phyloP scores from a whole-genome alignment of 495 filamentous ascomycete species.

The Penicillium goetzii region DNA sequence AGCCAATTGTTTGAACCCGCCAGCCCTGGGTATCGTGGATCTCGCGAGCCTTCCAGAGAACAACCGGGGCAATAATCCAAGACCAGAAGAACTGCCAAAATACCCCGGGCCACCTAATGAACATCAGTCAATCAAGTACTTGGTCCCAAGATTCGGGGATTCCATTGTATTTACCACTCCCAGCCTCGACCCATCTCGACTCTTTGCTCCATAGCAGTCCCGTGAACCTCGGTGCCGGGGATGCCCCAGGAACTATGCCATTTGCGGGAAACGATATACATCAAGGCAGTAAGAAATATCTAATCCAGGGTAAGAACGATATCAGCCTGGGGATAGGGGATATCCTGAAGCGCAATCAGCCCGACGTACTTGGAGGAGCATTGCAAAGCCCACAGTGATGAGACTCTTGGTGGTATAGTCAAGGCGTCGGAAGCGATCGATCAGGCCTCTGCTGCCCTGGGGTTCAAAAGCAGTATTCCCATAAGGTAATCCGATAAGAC shows the following conservation, averaged over 20 bases:
- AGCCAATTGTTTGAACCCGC: slow-evolving; percentile 65
- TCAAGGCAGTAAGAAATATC: slow-evolving; percentile 37
- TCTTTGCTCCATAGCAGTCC: slow-evolving; percentile 42
- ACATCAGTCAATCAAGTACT: slow-evolving; percentile 17
- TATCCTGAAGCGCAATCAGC: not conserved
- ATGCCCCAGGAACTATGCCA: slow-evolving; percentile 64
- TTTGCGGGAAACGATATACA: slow-evolving; percentile 69
- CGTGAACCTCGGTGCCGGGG: slow-evolving; percentile 44
- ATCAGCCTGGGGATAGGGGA: not conserved
- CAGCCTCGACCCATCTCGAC: slow-evolving; percentile 55
- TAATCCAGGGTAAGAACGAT: not conserved
- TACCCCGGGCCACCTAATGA: slow-evolving; percentile 57
- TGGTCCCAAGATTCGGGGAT: no score
- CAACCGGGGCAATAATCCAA: slow-evolving; percentile 56
- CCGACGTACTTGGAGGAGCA: slow-evolving; percentile 17
- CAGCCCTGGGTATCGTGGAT: slow-evolving; percentile 70
- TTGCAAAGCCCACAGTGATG: slow-evolving; percentile 33
- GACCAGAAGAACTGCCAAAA: slow-evolving; percentile 67
- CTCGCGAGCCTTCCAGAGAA: slow-evolving; percentile 48
- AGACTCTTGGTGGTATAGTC: slow-evolving; percentile 33
- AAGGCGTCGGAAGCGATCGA: slow-evolving; percentile 33
- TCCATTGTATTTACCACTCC: slow-evolving; percentile 60
- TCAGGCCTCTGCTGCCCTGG: slow-evolving; percentile 20
- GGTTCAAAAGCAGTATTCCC: slow-evolving; percentile 4
- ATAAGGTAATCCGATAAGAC: slow-evolving; percentile 1